Base-by-base conservation (phyloP, 2,329 filamentous ascomycete genomes). In the Neopestalotiopsis rosae region DNA sequence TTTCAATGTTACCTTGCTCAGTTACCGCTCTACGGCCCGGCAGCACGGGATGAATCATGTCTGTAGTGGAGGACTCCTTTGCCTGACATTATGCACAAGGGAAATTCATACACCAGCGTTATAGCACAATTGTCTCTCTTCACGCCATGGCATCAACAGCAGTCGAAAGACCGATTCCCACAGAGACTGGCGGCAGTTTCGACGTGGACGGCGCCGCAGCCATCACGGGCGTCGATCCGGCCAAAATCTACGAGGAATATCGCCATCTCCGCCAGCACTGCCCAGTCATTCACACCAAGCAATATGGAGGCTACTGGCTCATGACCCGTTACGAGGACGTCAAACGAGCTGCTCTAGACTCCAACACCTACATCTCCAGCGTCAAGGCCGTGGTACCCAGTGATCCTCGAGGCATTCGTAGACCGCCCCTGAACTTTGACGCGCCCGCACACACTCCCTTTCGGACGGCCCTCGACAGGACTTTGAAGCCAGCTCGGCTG, bases 361-460 rank as follows among this genome's bases (percentile, higher is more conserved):
- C 70, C 2, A 67, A 66, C 28, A 72, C 70, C 0, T 72, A 69
- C 24, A 71, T 72, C 59, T 72, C 70, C 2, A 69, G 67, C 38
- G 69, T 72, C 12, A 69, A 71, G 17, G 70, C 70, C 10, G 70
- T 72, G 17, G 70, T 72, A 1, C 70, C 70, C 4, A 72, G 70
- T 20, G 70, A 72, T 13, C 69, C 70, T 2, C 38, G 70, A 17
- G 70, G 70, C 32, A 70, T 72, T 12, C 70, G 71, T 10, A 68
- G 72, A 3, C 72, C 72, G 14, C 72, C 72, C 5, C 63, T 74
- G 45, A 74, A 74, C 67, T 74, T 74, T 28, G 72, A 74, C 12
- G 72, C 71, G 1, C 72, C 72, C 1, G 71, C 70, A 2, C 72
- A 74, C 63, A 73, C 72, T 2, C 72, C 71, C 1, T 73, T 73